These are phyloP conservation scores for Leccinum olivaceopallidum DNA, from an alignment of 768 basidiomycete species.

Conservation along the genomic window DNA sequence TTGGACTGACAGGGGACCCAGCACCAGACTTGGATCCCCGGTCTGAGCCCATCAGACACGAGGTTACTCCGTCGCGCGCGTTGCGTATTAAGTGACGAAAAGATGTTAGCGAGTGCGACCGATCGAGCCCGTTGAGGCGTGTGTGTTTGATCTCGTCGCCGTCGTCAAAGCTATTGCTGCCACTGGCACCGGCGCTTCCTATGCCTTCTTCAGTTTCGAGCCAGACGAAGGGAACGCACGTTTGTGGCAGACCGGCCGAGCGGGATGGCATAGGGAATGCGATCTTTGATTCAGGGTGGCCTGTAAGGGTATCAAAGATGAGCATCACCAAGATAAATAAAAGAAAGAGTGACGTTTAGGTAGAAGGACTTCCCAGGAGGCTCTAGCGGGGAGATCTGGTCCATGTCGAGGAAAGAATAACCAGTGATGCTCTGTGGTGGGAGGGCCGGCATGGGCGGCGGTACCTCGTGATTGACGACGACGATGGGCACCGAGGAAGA, in stretches of 20 bases:
- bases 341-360: no score
- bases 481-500: slow-evolving; percentile 33
- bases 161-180: no score
- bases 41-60: slow-evolving; percentile 19
- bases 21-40: not conserved
- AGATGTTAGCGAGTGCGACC: slow-evolving; percentile 17
- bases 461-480: not conserved
- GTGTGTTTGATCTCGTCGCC: slow-evolving; percentile 12
- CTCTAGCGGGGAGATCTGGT: no score
- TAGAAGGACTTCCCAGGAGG: no score
- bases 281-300: no score
- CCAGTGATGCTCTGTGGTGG: no score
- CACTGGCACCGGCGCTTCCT: not conserved
- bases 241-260: slow-evolving; percentile 21
- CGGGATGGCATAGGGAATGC: slow-evolving; percentile 23
- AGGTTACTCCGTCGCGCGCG: slow-evolving; percentile 26
- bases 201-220: slow-evolving; percentile 37
- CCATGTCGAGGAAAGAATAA: no score
- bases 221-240: slow-evolving; percentile 51
- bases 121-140: slow-evolving; percentile 3
- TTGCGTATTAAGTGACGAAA: slow-evolving; percentile 12
- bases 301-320: no score
- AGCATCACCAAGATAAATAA: no score
- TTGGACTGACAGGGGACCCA: not conserved
- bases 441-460: slow-evolving; percentile 14